These are phyloP conservation scores for Acanthamoeba triangularis DNA, from an alignment of 208 protist genomes.

Conservation along the genomic window DNA sequence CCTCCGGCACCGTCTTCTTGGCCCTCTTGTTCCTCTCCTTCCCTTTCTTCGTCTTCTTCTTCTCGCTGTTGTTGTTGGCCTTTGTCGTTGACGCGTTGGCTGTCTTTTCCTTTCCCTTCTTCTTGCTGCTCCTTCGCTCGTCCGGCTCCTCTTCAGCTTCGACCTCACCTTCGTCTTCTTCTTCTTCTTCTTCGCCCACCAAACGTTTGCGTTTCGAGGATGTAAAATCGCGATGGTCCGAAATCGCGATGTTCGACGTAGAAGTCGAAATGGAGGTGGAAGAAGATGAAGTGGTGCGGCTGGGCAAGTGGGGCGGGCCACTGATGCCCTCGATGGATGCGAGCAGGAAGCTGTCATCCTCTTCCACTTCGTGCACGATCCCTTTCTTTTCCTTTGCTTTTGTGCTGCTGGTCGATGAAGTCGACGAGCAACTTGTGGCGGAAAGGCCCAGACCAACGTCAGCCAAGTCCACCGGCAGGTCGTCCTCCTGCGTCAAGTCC, in stretches of 20 bases:
- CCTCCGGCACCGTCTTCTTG: conserved; percentile 12
- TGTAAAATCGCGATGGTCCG: neutral
- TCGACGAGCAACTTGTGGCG: neutral
- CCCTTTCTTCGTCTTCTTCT: neutral
- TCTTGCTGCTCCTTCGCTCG: neutral
- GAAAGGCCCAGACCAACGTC: neutral
- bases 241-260: neutral
- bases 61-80: neutral
- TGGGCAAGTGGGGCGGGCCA: neutral
- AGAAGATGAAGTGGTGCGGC: neutral
- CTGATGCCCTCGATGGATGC: neutral
- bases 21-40: neutral
- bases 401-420: neutral
- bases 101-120: neutral
- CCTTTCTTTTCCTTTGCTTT: no score
- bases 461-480: neutral
- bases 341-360: neutral
- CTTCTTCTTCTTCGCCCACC: neutral
- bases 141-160: neutral
- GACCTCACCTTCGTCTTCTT: neutral
- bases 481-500: neutral
- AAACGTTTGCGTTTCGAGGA: neutral
- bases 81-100: neutral
- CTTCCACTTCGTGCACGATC: neutral
- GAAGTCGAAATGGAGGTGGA: neutral